phyloP scores from a whole-genome alignment of 176 grass and related monocot genomes.

The Carex kokanica region DNA sequence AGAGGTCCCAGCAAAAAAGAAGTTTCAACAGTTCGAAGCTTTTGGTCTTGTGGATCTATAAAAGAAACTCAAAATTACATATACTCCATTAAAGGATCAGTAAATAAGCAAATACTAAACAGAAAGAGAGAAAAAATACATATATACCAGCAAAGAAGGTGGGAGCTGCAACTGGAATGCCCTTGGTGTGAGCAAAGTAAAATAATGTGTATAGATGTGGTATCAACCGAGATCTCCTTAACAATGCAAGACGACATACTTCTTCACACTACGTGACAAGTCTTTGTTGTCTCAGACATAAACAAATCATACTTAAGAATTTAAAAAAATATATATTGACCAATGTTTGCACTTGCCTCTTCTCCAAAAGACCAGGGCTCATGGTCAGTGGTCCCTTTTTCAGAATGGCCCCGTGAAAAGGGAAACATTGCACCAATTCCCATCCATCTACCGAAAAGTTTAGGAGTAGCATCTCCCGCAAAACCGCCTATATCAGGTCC shows the following conservation, averaged over 20 bases:
- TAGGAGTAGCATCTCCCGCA: conserved; percentile 86
- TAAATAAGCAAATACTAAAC: conserved; percentile 3
- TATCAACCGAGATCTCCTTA: conserved; percentile 72
- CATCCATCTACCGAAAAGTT: conserved; percentile 97
- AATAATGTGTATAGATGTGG: conserved; percentile 92
- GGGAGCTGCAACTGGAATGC: conserved; percentile 64
- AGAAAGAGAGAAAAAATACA: conserved; percentile 10
- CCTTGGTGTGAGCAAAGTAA: conserved; percentile 75
- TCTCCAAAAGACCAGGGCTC: conserved; percentile 93
- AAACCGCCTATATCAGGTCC: conserved; percentile 98
- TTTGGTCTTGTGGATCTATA: conserved; percentile 62
- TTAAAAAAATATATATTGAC: neutral
- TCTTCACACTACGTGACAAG: conserved; percentile 68
- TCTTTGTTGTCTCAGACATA: neutral
- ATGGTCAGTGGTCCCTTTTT: conserved; percentile 69
- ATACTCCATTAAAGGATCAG: neutral
- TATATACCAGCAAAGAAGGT: conserved; percentile 81
- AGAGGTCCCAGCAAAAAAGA: conserved; percentile 86
- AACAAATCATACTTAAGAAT: conserved; percentile 12
- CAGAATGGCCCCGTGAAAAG: conserved; percentile 84
- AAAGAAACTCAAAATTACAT: conserved; percentile 13
- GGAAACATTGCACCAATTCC: conserved; percentile 81
- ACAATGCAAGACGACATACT: conserved; percentile 87
- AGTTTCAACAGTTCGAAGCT: conserved; percentile 76
- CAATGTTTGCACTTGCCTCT: conserved; percentile 49